phyloP scores from a whole-genome alignment of 2,329 filamentous ascomycete species.

The Tolypocladium paradoxum region DNA sequence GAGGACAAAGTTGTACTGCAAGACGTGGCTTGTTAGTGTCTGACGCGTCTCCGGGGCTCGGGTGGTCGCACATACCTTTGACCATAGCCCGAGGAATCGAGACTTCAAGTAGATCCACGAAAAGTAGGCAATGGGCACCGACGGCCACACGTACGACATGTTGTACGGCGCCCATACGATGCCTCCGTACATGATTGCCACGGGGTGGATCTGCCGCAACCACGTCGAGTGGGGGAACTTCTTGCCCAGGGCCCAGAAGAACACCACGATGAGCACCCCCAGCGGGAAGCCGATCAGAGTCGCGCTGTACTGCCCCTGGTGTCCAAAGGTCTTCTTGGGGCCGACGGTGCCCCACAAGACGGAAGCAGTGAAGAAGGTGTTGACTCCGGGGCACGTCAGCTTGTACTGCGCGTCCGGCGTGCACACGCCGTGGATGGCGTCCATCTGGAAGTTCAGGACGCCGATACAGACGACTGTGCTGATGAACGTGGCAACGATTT shows the following conservation, averaged over 20 bases:
- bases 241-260: slow-evolving; percentile 28
- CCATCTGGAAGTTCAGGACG: slow-evolving; percentile 38
- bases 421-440: slow-evolving; percentile 37
- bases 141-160: slow-evolving; percentile 39
- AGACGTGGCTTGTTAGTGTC: background rate
- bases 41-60: background rate
- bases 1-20: slow-evolving; percentile 41
- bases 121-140: slow-evolving; percentile 39
- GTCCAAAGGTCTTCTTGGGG: slow-evolving; percentile 38
- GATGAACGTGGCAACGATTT: slow-evolving; percentile 46
- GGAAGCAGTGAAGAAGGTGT: slow-evolving; percentile 46
- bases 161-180: slow-evolving; percentile 38
- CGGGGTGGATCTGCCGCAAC: slow-evolving; percentile 35
- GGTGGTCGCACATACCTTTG: slow-evolving; percentile 26
- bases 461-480: slow-evolving; percentile 40
- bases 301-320: slow-evolving; percentile 34
- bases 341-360: slow-evolving; percentile 46
- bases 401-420: slow-evolving; percentile 34
- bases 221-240: slow-evolving; percentile 28
- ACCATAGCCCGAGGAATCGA: slow-evolving; percentile 38
- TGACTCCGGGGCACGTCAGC: slow-evolving; percentile 40
- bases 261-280: slow-evolving; percentile 32
- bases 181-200: slow-evolving; percentile 35
- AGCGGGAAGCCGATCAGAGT: slow-evolving; percentile 39
- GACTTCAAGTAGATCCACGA: slow-evolving; percentile 42